Conservation (phyloP, 257 asterid species). For the Ocimum tenuiflorum region DNA sequence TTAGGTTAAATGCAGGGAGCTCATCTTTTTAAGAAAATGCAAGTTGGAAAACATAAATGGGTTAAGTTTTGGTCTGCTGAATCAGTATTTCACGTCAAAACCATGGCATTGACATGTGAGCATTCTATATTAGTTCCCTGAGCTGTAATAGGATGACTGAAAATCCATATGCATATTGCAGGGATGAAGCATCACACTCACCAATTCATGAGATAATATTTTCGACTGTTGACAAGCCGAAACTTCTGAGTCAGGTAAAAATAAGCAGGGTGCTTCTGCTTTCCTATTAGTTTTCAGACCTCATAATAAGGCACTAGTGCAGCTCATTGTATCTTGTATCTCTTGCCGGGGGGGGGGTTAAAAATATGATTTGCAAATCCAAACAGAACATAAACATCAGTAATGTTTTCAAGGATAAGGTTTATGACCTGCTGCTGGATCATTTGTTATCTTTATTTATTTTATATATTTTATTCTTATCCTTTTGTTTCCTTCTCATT, state of each 20-base stretch:
- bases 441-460: background rate
- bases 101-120: background rate
- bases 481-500: background rate
- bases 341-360: background rate
- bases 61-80: background rate
- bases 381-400: background rate
- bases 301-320: background rate
- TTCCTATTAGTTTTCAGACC: conserved; percentile 10
- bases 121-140: background rate
- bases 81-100: too few relatives aligned
- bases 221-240: conserved; percentile 87
- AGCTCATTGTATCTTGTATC: background rate
- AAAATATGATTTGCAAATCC: background rate
- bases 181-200: conserved; percentile 47
- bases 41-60: background rate
- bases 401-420: background rate
- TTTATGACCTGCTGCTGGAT: conserved; percentile 4
- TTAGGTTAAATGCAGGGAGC: conserved; percentile 3
- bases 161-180: conserved; percentile 31
- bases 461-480: background rate
- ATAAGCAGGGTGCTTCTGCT: conserved; percentile 13
- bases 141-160: background rate
- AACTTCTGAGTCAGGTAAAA: conserved; percentile 87
- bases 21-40: conserved; percentile 9
- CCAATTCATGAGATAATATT: conserved; percentile 75